Evolutionary conservation across 2,329 filamentous ascomycete species (phyloP), one percentile per base, ranked within the genome.

Genomic region (Aspergillus fijiensis): DNA sequence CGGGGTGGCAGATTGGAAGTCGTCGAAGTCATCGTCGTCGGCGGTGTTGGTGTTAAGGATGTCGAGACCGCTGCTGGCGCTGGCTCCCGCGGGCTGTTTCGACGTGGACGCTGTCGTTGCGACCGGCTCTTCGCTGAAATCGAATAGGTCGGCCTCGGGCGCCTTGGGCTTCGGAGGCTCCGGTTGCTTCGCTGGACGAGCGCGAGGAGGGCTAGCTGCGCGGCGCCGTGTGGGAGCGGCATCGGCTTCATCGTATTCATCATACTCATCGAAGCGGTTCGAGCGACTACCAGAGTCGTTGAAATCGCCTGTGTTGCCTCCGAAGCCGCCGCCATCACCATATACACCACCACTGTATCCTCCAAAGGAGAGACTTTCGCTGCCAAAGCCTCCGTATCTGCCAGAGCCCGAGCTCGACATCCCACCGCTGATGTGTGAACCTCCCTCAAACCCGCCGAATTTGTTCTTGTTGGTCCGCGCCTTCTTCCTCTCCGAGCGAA

Each of bases 301-400:
- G 78, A 89, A 96, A 55, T 91, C 89, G 67, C 83, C 85, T 21
- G 83, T 76, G 70, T 92, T 87, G 2, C 93, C 92, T 48, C 93
- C 92, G 69, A 96, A 97, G 16, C 93, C 94, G 63, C 94, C 94
- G 23, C 94, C 94, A 71, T 98, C 94, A n/a, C 94, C 94, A 72
- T 95, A 98, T 0, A 99, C 93, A 53, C 84, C 84, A 66, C 87
- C 85, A 56, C 87, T 89, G 67, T 89, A 89, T 55, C 87, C 87
- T 11, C 87, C 88, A 54, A 88, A 91, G 57, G 75, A 77, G 57
- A 80, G 79, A 58, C 79, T 82, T 51, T 96, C 92, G 72, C 90
- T 96, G 25, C 95, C 93, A 71, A 98, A 98, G 0, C 95, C 95
- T 57, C 93, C 91, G 72, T 93, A 97, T 69, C 86, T 81, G 60